Base-by-base conservation (phyloP, 1,139 yeast species). In the Lodderomyces elongisporus region DNA sequence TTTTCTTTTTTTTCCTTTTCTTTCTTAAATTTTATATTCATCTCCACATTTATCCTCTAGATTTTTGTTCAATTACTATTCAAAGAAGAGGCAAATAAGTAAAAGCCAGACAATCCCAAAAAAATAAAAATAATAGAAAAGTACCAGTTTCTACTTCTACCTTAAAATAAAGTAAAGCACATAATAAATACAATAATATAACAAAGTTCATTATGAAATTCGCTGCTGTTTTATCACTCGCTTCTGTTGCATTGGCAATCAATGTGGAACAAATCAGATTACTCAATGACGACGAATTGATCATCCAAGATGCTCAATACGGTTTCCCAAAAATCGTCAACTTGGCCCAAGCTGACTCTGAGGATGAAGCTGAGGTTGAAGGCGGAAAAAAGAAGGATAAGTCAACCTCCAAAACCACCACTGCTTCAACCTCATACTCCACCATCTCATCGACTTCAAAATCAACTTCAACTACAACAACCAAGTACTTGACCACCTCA, bases 241-340 rank as follows among this genome's bases (percentile, higher is more conserved):
- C 46, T 33, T 30, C 48, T 10, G 30, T 42, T 21, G 25, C 42
- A 13, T 37, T 43, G 25, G 49, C 47, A 24, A 17, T 40, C 29
- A 35, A 36, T 36, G 35, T 38, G 30, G 45, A 44, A 25, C 47
- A 40, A 44, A 38, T 41, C 18, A 42, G 45, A 35, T 32, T 45
- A 28, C 26, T 38, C 36, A 37, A 40, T 26, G 46, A 44, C 25
- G 41, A 45, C 29, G 44, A 42, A 35, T 37, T 39, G 32, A 31
- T 43, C 29, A 31, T 44, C 31, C 41, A 39, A 29, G 43, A 40
- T 25, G 41, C 38, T 33, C 38, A 41, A 32, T 38, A 27, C 20
- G 40, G 35, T 14, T 40, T 35, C 32, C 44, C 44, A 32, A 39
- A 40, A 16, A 29, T 43, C 22, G 39, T 41, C 27, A 35, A 41